phyloP scores from a whole-genome alignment of 2,329 filamentous ascomycete species.

The Alternaria sp. region DNA sequence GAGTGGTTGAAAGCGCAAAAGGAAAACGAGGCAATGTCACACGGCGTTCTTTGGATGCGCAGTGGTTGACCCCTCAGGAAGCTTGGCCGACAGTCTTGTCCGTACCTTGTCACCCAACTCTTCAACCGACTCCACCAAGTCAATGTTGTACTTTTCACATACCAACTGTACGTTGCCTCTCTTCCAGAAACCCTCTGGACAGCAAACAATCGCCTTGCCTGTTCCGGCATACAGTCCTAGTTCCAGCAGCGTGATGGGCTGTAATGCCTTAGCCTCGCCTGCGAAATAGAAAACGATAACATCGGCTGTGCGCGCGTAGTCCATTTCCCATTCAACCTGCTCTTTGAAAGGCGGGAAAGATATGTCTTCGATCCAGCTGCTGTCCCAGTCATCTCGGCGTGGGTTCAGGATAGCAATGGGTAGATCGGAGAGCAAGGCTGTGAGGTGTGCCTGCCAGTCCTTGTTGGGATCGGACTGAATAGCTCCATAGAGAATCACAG shows the following conservation, averaged over 20 bases:
- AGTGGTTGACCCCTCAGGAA: not conserved
- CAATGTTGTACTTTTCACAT: slow-evolving; percentile 54
- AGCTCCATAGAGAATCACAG: slow-evolving; percentile 65
- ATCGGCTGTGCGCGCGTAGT: slow-evolving; percentile 61
- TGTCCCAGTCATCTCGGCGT: slow-evolving; percentile 63
- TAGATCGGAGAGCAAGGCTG: slow-evolving; percentile 44
- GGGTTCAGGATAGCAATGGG: slow-evolving; percentile 65
- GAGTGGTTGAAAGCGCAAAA: not conserved
- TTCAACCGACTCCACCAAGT: slow-evolving; percentile 52
- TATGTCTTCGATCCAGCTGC: slow-evolving; percentile 62
- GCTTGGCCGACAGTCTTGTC: slow-evolving; percentile 19
- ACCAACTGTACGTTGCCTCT: slow-evolving; percentile 67
- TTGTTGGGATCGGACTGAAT: slow-evolving; percentile 49
- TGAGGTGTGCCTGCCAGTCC: slow-evolving; percentile 61
- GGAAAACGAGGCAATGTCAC: not conserved
- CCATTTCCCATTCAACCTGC: slow-evolving; percentile 68
- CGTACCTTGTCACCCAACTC: slow-evolving; percentile 48
- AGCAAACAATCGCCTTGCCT: slow-evolving; percentile 60
- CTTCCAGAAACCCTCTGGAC: slow-evolving; percentile 62
- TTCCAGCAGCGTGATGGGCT: slow-evolving; percentile 66
- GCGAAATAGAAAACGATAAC: slow-evolving; percentile 63
- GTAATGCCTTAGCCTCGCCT: slow-evolving; percentile 53
- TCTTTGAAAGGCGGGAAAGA: slow-evolving; percentile 58
- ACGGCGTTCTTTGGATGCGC: not conserved
- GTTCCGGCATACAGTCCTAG: slow-evolving; percentile 60